Conservation (phyloP, 441 rosid species). For the Melastoma candidum region DNA sequence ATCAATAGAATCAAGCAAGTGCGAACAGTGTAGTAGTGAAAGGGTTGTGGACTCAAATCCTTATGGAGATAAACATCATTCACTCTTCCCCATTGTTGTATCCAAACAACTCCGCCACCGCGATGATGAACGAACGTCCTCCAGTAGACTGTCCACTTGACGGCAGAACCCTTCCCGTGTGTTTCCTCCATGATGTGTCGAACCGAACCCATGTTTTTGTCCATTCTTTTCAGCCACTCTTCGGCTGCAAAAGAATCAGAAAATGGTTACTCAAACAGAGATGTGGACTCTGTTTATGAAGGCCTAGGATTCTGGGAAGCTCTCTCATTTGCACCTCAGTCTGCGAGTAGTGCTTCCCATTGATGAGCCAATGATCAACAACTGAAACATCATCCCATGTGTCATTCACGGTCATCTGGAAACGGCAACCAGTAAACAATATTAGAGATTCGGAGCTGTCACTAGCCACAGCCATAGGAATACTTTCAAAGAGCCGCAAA, state of each 20-base stretch:
- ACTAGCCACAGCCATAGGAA: too few species aligned
- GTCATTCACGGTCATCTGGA: background rate
- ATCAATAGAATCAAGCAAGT: too few species aligned
- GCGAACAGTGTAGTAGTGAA: too few species aligned
- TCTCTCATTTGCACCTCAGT: slow-evolving; percentile 36
- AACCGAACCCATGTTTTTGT: slow-evolving; percentile 32
- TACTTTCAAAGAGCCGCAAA: too few species aligned
- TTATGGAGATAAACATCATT: slow-evolving; percentile 31
- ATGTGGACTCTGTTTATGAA: too few species aligned
- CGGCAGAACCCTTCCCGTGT: slow-evolving; percentile 63
- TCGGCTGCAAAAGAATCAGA: slow-evolving; percentile 28
- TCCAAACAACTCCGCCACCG: slow-evolving; percentile 79
- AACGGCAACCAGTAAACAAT: background rate
- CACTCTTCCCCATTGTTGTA: slow-evolving; percentile 78
- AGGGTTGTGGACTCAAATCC: too few species aligned
- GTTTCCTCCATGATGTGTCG: slow-evolving; percentile 64
- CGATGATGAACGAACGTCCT: slow-evolving; percentile 53
- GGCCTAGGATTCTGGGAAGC: too few species aligned
- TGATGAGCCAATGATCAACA: slow-evolving; percentile 61
- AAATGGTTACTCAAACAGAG: too few species aligned
- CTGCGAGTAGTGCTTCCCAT: slow-evolving; percentile 71
- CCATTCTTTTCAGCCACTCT: slow-evolving; percentile 89
- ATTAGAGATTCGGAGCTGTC: background rate
- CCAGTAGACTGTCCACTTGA: slow-evolving; percentile 85
- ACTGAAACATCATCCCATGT: slow-evolving; percentile 59